These are phyloP conservation scores for Paecilomyces niveus DNA, from an alignment of 2,329 filamentous ascomycete genomes.

Conservation along the genomic window DNA sequence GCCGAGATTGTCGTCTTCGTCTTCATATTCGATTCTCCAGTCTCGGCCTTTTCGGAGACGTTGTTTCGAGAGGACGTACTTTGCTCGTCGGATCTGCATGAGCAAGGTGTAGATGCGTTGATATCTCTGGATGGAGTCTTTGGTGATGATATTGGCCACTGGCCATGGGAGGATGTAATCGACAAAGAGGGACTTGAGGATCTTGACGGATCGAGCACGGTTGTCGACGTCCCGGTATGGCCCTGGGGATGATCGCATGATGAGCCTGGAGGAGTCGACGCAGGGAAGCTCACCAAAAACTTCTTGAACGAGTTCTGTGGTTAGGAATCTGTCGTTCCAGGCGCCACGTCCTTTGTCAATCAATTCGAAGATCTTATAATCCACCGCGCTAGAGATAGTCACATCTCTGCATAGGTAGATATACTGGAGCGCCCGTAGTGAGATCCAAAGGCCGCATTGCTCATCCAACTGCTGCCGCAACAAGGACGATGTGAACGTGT, in stretches of 20 bases:
- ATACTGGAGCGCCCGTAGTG: slow-evolving; percentile 60
- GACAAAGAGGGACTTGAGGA: slow-evolving; percentile 57
- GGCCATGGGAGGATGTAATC: slow-evolving; percentile 62
- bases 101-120: slow-evolving; percentile 68
- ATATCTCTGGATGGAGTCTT: slow-evolving; percentile 58
- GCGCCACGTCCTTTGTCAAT: slow-evolving; percentile 54
- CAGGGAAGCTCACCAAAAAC: slow-evolving; percentile 51
- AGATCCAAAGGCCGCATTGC: slow-evolving; percentile 58
- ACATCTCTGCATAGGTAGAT: slow-evolving; percentile 76
- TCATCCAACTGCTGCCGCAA: slow-evolving; percentile 62
- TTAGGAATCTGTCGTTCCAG: slow-evolving; percentile 76
- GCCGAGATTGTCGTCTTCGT: slow-evolving; percentile 30
- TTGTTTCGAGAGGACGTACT: slow-evolving; percentile 55
- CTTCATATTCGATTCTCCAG: slow-evolving; percentile 22
- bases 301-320: slow-evolving; percentile 71
- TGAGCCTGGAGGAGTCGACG: slow-evolving; percentile 56
- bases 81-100: slow-evolving; percentile 68
- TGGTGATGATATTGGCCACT: slow-evolving; percentile 64
- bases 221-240: slow-evolving; percentile 38
- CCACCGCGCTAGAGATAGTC: slow-evolving; percentile 57
- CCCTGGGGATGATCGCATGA: slow-evolving; percentile 45
- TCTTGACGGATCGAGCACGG: slow-evolving; percentile 53
- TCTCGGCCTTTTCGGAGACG: slow-evolving; percentile 31
- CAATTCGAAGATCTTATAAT: slow-evolving; percentile 64
- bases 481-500: slow-evolving; percentile 60